Percentiles rank a stretch among this genome's conserved stretches.
phyloP scores from a whole-genome alignment of 2,329 filamentous ascomycete genomes.

The Fusarium paranaense region DNA sequence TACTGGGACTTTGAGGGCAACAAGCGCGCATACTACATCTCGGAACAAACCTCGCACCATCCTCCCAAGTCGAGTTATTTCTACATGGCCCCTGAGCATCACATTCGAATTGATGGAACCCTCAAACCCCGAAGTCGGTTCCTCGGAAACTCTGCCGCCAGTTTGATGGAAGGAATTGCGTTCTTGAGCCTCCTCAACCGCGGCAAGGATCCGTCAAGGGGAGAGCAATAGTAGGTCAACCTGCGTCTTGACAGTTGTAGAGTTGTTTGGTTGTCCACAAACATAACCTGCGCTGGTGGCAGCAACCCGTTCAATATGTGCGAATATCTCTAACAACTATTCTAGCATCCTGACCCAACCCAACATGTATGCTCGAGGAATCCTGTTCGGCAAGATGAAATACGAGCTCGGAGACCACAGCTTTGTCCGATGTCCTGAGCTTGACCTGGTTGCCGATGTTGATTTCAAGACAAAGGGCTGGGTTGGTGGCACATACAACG shows the following conservation, averaged over 20 bases:
- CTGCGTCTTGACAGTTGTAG: neutral
- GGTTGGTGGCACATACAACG: conserved; percentile 96
- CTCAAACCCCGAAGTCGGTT: conserved; percentile 96
- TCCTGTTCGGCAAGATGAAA: conserved; percentile 99
- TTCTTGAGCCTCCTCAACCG: conserved; percentile 86
- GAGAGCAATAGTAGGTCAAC: conserved; percentile 85
- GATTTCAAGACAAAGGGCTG: conserved; percentile 99
- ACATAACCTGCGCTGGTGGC: neutral
- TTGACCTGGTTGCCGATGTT: conserved; percentile 87
- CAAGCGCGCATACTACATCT: conserved; percentile 92
- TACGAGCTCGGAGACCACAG: conserved; percentile 98
- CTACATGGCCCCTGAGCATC: conserved; percentile 93
- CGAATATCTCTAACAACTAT: conserved; percentile 15
- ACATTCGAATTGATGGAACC: conserved; percentile 95
- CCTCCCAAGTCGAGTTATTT: conserved; percentile 99
- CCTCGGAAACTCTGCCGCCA: conserved; percentile 95
- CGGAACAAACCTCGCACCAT: conserved; percentile 98
- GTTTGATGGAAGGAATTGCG: conserved; percentile 97
- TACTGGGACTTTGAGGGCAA: conserved; percentile 93
- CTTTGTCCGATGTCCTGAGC: conserved; percentile 89
- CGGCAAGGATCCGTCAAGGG: conserved; percentile 71
- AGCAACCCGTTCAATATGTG: neutral
- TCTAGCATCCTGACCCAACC: conserved; percentile 90
- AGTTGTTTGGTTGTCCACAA: neutral
- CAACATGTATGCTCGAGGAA: conserved; percentile 98